These are phyloP conservation scores for Dactylorhiza incarnata DNA, from an alignment of 106 monocot genomes.

Conservation along the genomic window DNA sequence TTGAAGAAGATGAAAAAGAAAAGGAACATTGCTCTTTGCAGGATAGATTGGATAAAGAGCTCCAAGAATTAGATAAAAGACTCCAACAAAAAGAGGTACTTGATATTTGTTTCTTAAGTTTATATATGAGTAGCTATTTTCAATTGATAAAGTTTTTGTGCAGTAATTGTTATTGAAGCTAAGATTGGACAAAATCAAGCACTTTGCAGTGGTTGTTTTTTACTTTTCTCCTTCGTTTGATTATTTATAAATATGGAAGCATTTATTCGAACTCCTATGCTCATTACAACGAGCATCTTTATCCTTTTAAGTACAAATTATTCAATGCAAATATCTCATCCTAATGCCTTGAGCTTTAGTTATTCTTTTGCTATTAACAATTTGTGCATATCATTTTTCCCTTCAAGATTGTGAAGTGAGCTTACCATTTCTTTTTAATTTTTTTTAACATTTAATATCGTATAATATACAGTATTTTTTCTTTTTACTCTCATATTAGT, in stretches of 20 bases:
- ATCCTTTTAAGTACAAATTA: too few relatives aligned
- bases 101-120: constrained; percentile 4
- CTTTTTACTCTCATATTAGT: neutral
- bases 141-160: neutral
- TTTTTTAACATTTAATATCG: neutral
- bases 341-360: neutral
- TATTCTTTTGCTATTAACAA: neutral
- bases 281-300: too few relatives aligned
- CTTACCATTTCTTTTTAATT: neutral
- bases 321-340: too few relatives aligned
- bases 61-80: constrained; percentile 72
- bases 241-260: neutral
- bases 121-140: neutral
- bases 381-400: neutral
- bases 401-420: neutral
- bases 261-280: too few relatives aligned
- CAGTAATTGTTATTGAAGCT: neutral
- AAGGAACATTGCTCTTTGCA: constrained; percentile 67
- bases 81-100: constrained; percentile 91
- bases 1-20: constrained; percentile 80
- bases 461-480: constrained; percentile 4
- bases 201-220: neutral
- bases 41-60: constrained; percentile 70
- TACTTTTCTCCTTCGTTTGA: neutral
- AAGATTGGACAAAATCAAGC: neutral